phyloP scores from a whole-genome alignment of 1,139 yeast genomes.

The Wickerhamomyces sp. region DNA sequence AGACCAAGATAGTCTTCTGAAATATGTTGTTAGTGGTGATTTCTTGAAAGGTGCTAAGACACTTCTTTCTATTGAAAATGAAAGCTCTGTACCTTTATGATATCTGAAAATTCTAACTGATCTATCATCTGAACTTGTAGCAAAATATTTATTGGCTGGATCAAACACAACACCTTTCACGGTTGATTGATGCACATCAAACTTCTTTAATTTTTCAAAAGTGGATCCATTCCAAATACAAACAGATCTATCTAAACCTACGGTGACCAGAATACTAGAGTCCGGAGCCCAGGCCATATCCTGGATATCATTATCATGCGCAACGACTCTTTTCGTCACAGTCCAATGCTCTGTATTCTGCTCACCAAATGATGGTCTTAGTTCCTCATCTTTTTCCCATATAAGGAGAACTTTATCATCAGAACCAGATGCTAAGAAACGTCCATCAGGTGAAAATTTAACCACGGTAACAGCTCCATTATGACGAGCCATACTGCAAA shows the following conservation, averaged over 20 bases:
- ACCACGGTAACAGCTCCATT: constrained; percentile 94
- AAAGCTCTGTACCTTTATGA: constrained; percentile 71
- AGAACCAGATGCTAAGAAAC: constrained; percentile 89
- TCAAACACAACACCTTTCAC: constrained; percentile 97
- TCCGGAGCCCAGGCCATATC: constrained; percentile 99
- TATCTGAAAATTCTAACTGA: constrained; percentile 84
- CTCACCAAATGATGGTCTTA: constrained; percentile 45
- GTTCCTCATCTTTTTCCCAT: constrained; percentile 85
- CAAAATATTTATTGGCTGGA: constrained; percentile 96
- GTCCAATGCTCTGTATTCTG: constrained; percentile 90
- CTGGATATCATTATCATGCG: constrained; percentile 96
- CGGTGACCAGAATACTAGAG: constrained; percentile 82
- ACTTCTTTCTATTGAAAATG: constrained; percentile 81
- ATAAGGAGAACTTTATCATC: constrained; percentile 89
- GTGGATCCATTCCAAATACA: constrained; percentile 93
- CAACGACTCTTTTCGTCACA: constrained; percentile 83
- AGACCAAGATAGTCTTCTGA: constrained; percentile 91
- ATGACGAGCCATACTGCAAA: constrained; percentile 80
- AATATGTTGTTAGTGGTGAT: constrained; percentile 90
- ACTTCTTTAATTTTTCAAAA: constrained; percentile 82
- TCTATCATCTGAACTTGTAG: constrained; percentile 94
- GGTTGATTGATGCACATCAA: constrained; percentile 91
- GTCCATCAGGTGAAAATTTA: constrained; percentile 86
- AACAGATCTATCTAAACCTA: constrained; percentile 87
- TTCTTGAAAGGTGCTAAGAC: constrained; percentile 80